Evolutionary conservation across 2,329 filamentous ascomycete species (phyloP).

Genomic region (Penicillium sp.): DNA sequence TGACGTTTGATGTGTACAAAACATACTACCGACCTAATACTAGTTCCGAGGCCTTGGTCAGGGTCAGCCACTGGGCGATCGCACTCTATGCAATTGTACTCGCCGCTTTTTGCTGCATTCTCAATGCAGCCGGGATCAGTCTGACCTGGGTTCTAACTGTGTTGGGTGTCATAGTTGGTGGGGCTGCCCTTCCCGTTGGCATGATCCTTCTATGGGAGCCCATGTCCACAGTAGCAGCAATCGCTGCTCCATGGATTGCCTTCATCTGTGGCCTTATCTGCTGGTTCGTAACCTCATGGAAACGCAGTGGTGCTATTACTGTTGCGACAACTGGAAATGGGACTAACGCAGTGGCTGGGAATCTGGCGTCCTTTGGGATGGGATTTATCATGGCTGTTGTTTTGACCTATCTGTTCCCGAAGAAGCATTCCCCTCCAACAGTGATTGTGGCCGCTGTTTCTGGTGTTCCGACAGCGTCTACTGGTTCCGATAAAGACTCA

Average conservation of each 20-base stretch:
- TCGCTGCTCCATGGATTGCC: conserved; percentile 38
- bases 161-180: conserved; percentile 43
- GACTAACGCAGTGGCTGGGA: conserved; percentile 42
- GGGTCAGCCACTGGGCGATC: conserved; percentile 52
- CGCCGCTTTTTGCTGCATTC: conserved; percentile 34
- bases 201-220: conserved; percentile 41
- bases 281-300: conserved; percentile 41
- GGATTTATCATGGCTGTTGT: conserved; percentile 37
- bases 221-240: conserved; percentile 40
- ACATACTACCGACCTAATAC: conserved; percentile 49
- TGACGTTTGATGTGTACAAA: conserved; percentile 55
- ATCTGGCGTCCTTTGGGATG: conserved; percentile 37
- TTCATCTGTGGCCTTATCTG: conserved; percentile 33
- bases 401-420: conserved; percentile 36
- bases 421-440: not conserved
- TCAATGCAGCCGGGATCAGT: conserved; percentile 39
- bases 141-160: conserved; percentile 44
- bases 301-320: conserved; percentile 35
- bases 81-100: conserved; percentile 51
- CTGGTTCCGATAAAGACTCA: not conserved
- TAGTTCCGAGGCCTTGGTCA: conserved; percentile 49
- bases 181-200: conserved; percentile 39
- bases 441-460: not conserved
- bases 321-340: conserved; percentile 39
- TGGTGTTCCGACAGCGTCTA: not conserved